Evolutionary conservation across 495 filamentous ascomycete genomes (phyloP).

Genomic region (Penicillium coffeae): DNA sequence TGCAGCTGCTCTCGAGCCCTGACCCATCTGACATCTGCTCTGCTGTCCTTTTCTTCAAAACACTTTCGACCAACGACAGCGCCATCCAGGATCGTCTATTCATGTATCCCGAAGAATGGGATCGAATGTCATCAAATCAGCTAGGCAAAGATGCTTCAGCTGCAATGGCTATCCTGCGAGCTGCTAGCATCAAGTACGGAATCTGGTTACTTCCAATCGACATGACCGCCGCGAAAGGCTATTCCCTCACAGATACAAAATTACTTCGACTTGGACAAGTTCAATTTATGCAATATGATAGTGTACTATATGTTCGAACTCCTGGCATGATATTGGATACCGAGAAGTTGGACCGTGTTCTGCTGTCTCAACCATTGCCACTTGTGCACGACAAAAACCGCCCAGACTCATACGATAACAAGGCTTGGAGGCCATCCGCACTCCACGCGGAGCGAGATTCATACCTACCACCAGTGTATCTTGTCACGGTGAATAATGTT

Average conservation of each 20-base stretch:
- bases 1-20: constrained; percentile 42
- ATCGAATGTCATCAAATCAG: constrained; percentile 22
- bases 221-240: constrained; percentile 38
- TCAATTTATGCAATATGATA: constrained; percentile 49
- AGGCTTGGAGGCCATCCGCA: constrained; percentile 43
- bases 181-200: constrained; percentile 38
- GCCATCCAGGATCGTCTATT: constrained; percentile 45
- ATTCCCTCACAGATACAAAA: constrained; percentile 36
- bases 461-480: constrained; percentile 35
- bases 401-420: constrained; percentile 39
- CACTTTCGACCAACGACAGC: constrained; percentile 33
- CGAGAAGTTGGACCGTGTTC: constrained; percentile 34
- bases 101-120: constrained; percentile 48
- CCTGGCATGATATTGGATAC: constrained; percentile 41
- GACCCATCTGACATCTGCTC: constrained; percentile 47
- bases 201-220: constrained; percentile 48
- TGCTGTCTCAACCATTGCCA: constrained; percentile 35
- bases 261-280: constrained; percentile 42
- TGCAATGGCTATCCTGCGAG: constrained; percentile 34
- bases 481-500: constrained; percentile 43
- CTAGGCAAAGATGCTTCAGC: constrained; percentile 24
- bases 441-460: constrained; percentile 35
- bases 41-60: constrained; percentile 43
- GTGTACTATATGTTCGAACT: constrained; percentile 40
- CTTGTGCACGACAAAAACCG: constrained; percentile 33